Evolutionary conservation across 495 filamentous ascomycete species (phyloP), one percentile per base, ranked within the genome.

Genomic region (Neurospora africana): DNA sequence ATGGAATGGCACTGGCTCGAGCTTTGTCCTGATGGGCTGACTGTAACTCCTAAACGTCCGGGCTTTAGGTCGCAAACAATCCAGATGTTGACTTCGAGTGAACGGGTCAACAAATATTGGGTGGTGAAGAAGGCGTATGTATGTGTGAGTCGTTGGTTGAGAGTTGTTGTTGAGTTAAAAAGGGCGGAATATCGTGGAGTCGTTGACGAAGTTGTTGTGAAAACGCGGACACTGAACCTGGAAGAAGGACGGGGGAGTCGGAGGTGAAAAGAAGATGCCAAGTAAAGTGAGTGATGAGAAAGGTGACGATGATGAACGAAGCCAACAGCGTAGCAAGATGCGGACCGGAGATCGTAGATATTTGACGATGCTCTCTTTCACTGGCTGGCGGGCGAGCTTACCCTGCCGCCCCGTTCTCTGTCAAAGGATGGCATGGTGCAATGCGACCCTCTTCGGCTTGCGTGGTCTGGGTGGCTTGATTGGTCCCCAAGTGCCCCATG

Each of bases 391-490:
- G 53, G 53, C 53, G 15, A 68, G 75, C 69, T 74, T 70, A 70
- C 68, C 76, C 70, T 76, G 70, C 79, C 79, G 77, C 79, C 78
- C 77, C 78, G 75, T 79, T 75, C 73, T 75, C 71, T 73, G 69
- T 77, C 77, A 74, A 74, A 72, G 74, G 73, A 74, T 73, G 73
- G 73, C 70, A 71, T 74, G 68, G 70, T 77, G 74, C 74, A 72
- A 69, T 43, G 61, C 41, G 68, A 76, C 75, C 68, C 72, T 76
- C 72, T 74, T 44, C 72, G 75, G 72, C 76, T 78, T 77, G 79
- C 76, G 76, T 76, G 77, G 77, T 76, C 73, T 76, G 73, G 75
- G 75, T 71, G 74, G 78, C 74, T 75, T 78, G 79, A 80, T 80
- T 80, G 79, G 78, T 69, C 72, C 68, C 44, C 40, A 35, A 70